phyloP scores from a whole-genome alignment of 2,329 filamentous ascomycete species.

The Aspergillus persii region DNA sequence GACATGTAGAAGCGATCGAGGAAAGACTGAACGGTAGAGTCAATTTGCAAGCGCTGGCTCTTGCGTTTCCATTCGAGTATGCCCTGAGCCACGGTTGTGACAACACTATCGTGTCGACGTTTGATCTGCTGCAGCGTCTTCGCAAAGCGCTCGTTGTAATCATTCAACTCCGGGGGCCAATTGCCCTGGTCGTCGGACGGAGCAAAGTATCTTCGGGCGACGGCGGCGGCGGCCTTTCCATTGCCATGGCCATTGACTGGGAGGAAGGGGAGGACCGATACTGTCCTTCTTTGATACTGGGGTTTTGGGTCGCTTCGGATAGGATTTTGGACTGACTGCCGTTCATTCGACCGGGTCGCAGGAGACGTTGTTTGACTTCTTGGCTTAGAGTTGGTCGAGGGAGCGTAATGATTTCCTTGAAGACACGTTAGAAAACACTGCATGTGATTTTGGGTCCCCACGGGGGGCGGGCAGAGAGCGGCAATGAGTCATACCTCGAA shows the following conservation, averaged over 20 bases:
- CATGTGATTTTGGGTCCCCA: neutral
- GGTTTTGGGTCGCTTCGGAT: slow-evolving; percentile 82
- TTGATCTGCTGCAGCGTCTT: slow-evolving; percentile 92
- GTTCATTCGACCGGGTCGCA: slow-evolving; percentile 50
- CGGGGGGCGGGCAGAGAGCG: slow-evolving; percentile 5
- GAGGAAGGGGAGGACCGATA: slow-evolving; percentile 56
- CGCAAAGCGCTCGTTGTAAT: slow-evolving; percentile 90
- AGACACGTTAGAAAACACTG: slow-evolving; percentile 21
- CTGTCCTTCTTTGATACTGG: slow-evolving; percentile 80
- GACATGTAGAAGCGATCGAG: slow-evolving; percentile 99
- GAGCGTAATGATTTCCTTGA: slow-evolving; percentile 81
- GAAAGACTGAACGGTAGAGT: slow-evolving; percentile 95
- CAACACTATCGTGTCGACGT: slow-evolving; percentile 90
- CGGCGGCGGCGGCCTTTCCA: slow-evolving; percentile 49
- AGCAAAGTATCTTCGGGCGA: slow-evolving; percentile 75
- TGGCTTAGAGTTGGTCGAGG: slow-evolving; percentile 71
- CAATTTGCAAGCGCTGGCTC: slow-evolving; percentile 95
- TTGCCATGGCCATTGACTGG: slow-evolving; percentile 48
- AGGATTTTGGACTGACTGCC: slow-evolving; percentile 66
- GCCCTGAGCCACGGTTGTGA: slow-evolving; percentile 96
- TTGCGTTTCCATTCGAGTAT: slow-evolving; percentile 98
- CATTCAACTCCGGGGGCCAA: slow-evolving; percentile 91
- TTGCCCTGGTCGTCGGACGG: slow-evolving; percentile 82
- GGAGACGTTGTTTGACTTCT: slow-evolving; percentile 75
- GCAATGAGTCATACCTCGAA: slow-evolving; percentile 72